Conservation (phyloP, 345 rosid genomes). For the Turritis glabra region DNA sequence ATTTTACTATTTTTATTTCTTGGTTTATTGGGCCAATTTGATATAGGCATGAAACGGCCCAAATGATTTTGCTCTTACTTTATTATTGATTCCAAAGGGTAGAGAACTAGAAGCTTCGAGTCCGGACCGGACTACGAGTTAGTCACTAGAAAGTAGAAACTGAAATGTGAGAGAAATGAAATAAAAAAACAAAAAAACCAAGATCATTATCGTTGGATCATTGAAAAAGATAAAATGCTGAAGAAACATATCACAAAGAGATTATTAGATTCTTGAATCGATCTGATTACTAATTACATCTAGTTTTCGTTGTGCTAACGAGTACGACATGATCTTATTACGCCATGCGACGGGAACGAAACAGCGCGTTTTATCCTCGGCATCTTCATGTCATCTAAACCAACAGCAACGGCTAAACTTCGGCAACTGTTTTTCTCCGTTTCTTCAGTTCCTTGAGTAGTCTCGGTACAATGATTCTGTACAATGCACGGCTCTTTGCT, state of each 20-base stretch:
- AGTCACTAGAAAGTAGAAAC: too few relatives aligned
- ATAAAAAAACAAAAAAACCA: too few relatives aligned
- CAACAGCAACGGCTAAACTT: constrained; percentile 28
- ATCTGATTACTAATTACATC: constrained; percentile 2
- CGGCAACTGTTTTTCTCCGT: constrained; percentile 6
- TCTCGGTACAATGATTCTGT: not conserved
- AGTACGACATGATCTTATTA: constrained; percentile 29
- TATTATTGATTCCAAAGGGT: too few relatives aligned
- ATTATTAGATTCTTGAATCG: not conserved
- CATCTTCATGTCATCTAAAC: not conserved
- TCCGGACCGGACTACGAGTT: too few relatives aligned
- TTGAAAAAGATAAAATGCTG: not conserved
- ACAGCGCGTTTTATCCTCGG: constrained; percentile 28
- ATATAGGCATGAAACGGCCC: too few relatives aligned
- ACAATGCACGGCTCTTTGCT: not conserved
- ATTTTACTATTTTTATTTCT: not conserved
- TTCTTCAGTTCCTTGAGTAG: not conserved
- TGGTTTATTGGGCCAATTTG: too few relatives aligned
- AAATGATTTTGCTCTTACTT: too few relatives aligned
- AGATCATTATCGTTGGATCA: too few relatives aligned
- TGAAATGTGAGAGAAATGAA: too few relatives aligned
- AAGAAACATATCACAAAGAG: not conserved
- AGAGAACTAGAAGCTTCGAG: too few relatives aligned
- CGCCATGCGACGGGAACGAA: constrained; percentile 25
- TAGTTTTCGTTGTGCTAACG: not conserved